Evolutionary conservation across 2,329 filamentous ascomycete genomes (phyloP).

Genomic region (Corniculantispora saksenae): DNA sequence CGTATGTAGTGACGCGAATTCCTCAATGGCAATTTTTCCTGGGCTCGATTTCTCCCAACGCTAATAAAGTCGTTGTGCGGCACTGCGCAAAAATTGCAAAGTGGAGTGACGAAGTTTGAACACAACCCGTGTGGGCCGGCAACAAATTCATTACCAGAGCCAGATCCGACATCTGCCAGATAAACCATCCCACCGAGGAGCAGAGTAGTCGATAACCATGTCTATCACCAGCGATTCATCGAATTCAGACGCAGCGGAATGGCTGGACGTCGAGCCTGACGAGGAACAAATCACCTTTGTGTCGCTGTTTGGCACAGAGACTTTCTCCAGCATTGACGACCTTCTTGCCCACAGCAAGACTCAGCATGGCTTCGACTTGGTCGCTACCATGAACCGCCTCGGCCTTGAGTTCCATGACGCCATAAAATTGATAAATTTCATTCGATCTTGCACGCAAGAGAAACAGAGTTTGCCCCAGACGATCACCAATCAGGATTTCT

Average conservation of each 20-base stretch:
- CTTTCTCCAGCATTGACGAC: constrained; percentile 62
- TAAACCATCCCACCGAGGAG: not conserved
- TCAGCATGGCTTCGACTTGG: constrained; percentile 67
- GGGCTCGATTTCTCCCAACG: not conserved
- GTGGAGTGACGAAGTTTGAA: constrained; percentile 17
- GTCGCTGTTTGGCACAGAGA: constrained; percentile 67
- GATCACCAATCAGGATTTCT: constrained; percentile 63
- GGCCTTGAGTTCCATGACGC: constrained; percentile 71
- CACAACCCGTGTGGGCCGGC: constrained; percentile 15
- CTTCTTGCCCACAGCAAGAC: constrained; percentile 72
- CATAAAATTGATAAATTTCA: constrained; percentile 75
- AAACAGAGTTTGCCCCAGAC: constrained; percentile 53
- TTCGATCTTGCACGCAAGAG: constrained; percentile 50
- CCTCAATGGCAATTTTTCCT: not conserved
- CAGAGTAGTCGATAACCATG: constrained; percentile 24
- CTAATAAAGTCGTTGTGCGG: not conserved
- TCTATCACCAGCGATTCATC: constrained; percentile 31
- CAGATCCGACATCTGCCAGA: not conserved
- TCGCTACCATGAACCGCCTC: constrained; percentile 56
- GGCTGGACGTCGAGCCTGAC: constrained; percentile 61
- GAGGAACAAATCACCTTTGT: constrained; percentile 63
- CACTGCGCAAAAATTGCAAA: constrained; percentile 5
- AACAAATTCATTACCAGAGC: not conserved
- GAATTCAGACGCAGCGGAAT: constrained; percentile 47
- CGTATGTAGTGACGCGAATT: not conserved